Base-by-base conservation (phyloP, 768 basidiomycete genomes). In the Fomitopsis serialis region DNA sequence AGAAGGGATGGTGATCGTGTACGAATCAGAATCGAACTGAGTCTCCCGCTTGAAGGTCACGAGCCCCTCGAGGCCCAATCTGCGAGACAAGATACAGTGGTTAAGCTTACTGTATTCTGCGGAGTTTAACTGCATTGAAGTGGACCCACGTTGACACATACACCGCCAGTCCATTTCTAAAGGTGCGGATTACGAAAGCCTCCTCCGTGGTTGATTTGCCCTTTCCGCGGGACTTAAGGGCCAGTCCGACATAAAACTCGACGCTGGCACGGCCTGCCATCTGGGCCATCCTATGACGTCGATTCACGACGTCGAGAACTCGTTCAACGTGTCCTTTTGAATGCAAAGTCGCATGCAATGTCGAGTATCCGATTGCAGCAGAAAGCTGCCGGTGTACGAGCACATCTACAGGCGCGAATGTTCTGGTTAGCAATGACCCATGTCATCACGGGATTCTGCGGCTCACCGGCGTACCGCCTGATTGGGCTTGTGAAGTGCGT, bases 401-500 rank as follows among this genome's bases (percentile, higher is more conserved):
- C 3, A 99, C 89, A 70, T 99, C 92, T 90, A 56, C 11, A 32
- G 4, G 24, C 11, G 12, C 25, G 11, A 21, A 32, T 34, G 25
- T 10, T 25, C 1, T n/a, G n/a, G 25, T 29, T 25, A 27, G 46
- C 29, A 19, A 11, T 11, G 29, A 11, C 5, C 29, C 25, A n/a
- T 4, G 46, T 19, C 27, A 32, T 25, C 12, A 32, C 17, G 46
- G 23, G 5, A 15, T 15, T 40, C 37, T 17, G 46, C 6, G 23
- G 65, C 78, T 57, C 60, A 89, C 89, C 94, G 19, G 96, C 95
- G 66, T 97, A 99, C 53, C 97, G 82, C 52, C 97, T 79, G 61
- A 99, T 99, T 1, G 97, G 97, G 66, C 93, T 96, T 37, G 96
- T 98, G 66, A 98, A 98, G 68, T 98, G 97, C 0, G 97, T 99